Conservation (phyloP, 441 rosid species). For the Populus hybrid region DNA sequence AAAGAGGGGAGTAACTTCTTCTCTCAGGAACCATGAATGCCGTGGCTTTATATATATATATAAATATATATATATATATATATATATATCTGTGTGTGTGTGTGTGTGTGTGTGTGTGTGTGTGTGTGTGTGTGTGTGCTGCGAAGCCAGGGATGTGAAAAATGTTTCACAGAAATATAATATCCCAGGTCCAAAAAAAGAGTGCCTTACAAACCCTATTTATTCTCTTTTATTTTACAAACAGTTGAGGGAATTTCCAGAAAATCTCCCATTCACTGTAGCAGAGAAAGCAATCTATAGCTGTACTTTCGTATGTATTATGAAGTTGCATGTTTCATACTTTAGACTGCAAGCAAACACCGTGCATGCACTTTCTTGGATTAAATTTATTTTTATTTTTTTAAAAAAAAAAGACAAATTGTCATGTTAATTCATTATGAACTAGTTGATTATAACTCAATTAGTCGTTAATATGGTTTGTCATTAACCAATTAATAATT, state of each 20-base stretch:
- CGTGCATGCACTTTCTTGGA: neutral
- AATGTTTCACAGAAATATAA: constrained; percentile 16
- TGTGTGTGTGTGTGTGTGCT: neutral
- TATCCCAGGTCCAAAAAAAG: neutral
- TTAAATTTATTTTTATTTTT: neutral
- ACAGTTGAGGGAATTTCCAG: neutral
- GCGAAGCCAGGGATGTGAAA: neutral
- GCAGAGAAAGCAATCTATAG: neutral
- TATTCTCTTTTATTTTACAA: neutral
- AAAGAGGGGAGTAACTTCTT: neutral
- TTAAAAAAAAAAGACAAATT: too few relatives aligned
- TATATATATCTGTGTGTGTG: too few relatives aligned
- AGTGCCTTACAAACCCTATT: neutral
- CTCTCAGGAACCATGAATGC: constrained; percentile 1
- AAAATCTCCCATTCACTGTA: neutral
- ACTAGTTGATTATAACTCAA: neutral
- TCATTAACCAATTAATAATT: too few relatives aligned
- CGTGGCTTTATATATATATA: neutral
- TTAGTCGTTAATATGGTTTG: too few relatives aligned
- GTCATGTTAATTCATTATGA: neutral
- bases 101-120: neutral
- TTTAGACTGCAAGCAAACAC: neutral
- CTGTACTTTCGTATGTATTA: neutral
- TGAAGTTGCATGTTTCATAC: neutral
- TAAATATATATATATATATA: too few relatives aligned